phyloP scores from a whole-genome alignment of 2,329 filamentous ascomycete genomes.

The Purpureocillium takamizusanense region DNA sequence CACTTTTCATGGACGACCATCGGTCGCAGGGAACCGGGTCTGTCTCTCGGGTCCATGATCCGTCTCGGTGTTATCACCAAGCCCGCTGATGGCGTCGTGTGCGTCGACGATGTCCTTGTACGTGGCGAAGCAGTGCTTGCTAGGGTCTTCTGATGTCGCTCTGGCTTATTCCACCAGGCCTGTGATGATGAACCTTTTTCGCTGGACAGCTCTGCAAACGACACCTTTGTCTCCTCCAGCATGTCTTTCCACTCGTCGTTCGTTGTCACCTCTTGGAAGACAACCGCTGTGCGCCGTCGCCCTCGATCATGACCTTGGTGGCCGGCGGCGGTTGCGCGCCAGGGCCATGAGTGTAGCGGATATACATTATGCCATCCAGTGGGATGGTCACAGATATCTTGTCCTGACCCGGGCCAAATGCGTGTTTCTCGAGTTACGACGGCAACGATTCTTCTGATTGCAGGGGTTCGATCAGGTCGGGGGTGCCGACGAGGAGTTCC shows the following conservation, averaged over 20 bases:
- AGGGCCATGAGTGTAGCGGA: neutral
- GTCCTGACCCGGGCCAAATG: neutral
- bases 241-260: slow-evolving; percentile 1
- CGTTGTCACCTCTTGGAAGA: slow-evolving; percentile 4
- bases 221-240: slow-evolving; percentile 1
- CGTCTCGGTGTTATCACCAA: neutral
- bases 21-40: slow-evolving; percentile 2
- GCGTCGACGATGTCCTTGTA: slow-evolving; percentile 3
- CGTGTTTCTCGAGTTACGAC: neutral
- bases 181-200: neutral
- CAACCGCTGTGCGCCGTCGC: slow-evolving; percentile 2
- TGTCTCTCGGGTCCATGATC: neutral
- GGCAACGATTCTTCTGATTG: too few relatives aligned
- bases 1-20: slow-evolving; percentile 3
- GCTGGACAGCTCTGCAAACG: slow-evolving; percentile 4
- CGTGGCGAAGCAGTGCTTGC: neutral
- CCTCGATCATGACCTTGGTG: neutral
- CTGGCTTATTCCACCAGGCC: neutral
- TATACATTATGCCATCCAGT: slow-evolving; percentile 4
- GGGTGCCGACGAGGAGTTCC: slow-evolving; percentile 1
- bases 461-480: neutral
- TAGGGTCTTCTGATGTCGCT: neutral
- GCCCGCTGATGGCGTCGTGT: slow-evolving; percentile 4
- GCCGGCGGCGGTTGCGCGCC: neutral
- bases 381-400: neutral